Evolutionary conservation across 2,329 filamentous ascomycete species (phyloP), one percentile per base, ranked within the genome.

Genomic region (Xylariaceae sp.): DNA sequence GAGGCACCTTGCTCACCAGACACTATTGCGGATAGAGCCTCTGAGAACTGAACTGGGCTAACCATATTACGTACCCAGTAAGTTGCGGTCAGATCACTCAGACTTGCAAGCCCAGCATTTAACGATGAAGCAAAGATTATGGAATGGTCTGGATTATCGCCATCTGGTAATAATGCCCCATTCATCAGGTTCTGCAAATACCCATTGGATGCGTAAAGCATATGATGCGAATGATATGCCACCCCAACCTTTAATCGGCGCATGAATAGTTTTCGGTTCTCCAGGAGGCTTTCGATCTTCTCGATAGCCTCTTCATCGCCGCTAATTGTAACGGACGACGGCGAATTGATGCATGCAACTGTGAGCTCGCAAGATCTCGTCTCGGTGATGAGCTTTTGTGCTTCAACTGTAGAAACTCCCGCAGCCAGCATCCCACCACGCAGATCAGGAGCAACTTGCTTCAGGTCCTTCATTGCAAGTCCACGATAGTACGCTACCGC

Each of bases 341-440:
- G 62, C 40, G 57, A 62, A 44, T 70, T 69, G 23, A 63, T 42
- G 16, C 65, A 65, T 9, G 63, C 64, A 1, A 52, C 52, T 20
- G 44, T 20, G 16, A 54, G n/a, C 41, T 37, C 10, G 18, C 55
- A 2, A 29, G 19, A 19, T 16, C 44, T 44, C 18, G 20, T 10
- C 19, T 45, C 19, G 19, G 32, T 40, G 14, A 44, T 44, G 19
- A 26, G 40, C 40, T 49, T 49, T 32, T 41, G 37, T 29, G 37
- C 54, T 32, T 52, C 49, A 7, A 48, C 26, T n/a, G 26, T 18
- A 16, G 29, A 40, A n/a, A 59, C 6, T 4, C 56, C 56, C 1
- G 47, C 42, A 16, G 75, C 75, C 56, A 77, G 65, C 77, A 79
- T 79, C 6, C 66, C 68, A 2, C 75, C 41, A 20, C 41, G 41